These are phyloP conservation scores for Sesbania bispinosa DNA, from an alignment of 306 rosid genomes.

Conservation along the genomic window DNA sequence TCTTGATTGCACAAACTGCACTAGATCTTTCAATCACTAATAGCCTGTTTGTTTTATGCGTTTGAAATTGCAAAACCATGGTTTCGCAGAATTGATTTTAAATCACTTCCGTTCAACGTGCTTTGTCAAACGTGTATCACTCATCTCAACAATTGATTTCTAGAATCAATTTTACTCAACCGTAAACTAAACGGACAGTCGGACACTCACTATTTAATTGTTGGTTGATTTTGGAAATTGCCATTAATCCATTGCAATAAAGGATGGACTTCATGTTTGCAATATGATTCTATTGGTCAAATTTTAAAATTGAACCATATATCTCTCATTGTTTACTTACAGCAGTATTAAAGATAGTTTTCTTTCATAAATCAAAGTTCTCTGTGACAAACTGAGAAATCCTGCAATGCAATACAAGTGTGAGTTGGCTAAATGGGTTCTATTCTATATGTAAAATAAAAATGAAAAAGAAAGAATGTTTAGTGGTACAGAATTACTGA, in stretches of 20 bases:
- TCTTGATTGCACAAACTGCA: background rate
- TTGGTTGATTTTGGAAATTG: slow-evolving; percentile 4
- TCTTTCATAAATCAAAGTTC: background rate
- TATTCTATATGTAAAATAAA: background rate
- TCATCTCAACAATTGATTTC: no score
- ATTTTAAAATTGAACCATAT: background rate
- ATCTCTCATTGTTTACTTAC: background rate
- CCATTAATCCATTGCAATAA: background rate
- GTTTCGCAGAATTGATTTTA: no score
- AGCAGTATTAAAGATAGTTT: background rate
- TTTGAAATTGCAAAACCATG: no score
- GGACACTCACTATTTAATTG: background rate
- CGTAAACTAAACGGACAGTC: no score
- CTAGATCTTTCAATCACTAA: background rate
- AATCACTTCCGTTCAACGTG: no score
- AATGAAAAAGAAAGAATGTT: background rate
- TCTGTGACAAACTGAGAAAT: background rate
- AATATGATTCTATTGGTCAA: background rate
- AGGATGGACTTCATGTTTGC: background rate
- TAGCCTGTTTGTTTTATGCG: no score
- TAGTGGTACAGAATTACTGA: background rate
- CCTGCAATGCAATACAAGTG: background rate
- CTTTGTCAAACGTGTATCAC: no score
- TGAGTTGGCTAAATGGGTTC: background rate
- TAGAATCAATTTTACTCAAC: no score